Evolutionary conservation across 2,329 filamentous ascomycete genomes (phyloP), one percentile per base, ranked within the genome.

Genomic region (Aspergillus clavatus): DNA sequence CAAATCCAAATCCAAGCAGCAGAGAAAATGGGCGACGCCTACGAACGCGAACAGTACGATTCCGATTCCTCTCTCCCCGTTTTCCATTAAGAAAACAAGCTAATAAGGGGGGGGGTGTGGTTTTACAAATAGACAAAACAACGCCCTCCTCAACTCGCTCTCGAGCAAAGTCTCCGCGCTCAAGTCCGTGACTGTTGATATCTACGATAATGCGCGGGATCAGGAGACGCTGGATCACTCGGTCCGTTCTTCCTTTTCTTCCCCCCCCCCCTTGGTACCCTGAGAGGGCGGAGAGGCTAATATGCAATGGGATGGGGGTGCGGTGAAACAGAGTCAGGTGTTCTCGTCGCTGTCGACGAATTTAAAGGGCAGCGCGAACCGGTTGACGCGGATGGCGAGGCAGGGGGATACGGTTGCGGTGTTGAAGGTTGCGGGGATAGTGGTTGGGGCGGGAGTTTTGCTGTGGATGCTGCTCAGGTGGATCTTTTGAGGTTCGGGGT

Each of bases 131-230:
- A 82, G 81, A 60, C 93, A 98, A 72, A 98, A 98, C 75, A 95
- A 97, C 72, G 83, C 87, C 56, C 89, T 91, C 58, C 86, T 98
- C 45, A 84, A 91, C 61, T 89, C 95, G 66, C 85, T 98, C 28
- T 86, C 87, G 12, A 80, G 82, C 55, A 98, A 98, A 73, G 90
- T 97, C 44, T 87, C 87, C 14, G 89, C 89, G 42, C 80, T 98
- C 52, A 89, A 91, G 62, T 87, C 87, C 68, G 89, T 98, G 40
- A 98, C 93, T 33, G 82, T 97, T 54, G 89, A 98, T 73, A 98
- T 98, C 62, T 96, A 97, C 78, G 90, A 97, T 72, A 89, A 93
- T 66, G 93, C 93, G 40, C 82, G 89, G 47, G 82, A 87, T 58
- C 91, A 97, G 60, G 82, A 86, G 55, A 81, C 95, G 52, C 87